Evolutionary conservation across 1,139 yeast genomes (phyloP).

Genomic region (Kodamaea anthophila): DNA sequence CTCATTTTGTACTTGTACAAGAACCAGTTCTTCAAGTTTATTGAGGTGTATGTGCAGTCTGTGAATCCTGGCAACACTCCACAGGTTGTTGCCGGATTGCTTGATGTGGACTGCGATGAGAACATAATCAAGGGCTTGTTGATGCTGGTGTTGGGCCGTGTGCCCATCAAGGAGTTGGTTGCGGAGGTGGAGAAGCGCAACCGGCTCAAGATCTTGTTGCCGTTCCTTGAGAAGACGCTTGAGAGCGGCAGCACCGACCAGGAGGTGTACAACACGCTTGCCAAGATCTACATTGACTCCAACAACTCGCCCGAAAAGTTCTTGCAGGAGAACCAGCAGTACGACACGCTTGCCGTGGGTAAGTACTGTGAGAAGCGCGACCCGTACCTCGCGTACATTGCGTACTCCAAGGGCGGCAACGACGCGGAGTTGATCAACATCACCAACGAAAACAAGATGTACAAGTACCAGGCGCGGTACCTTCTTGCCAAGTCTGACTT

Average conservation of each 20-base stretch:
- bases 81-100: conserved; percentile 90
- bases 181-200: conserved; percentile 95
- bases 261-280: conserved; percentile 90
- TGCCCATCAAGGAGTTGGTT: conserved; percentile 84
- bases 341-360: conserved; percentile 92
- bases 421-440: conserved; percentile 84
- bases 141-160: conserved; percentile 87
- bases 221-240: conserved; percentile 86
- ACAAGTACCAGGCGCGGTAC: conserved; percentile 96
- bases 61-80: conserved; percentile 95
- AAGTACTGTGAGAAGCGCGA: conserved; percentile 98
- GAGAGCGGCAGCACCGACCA: conserved; percentile 86
- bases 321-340: conserved; percentile 80
- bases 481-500: conserved; percentile 80
- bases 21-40: conserved; percentile 90
- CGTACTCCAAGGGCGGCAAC: conserved; percentile 91
- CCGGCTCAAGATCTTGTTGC: conserved; percentile 83
- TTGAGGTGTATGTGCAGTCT: conserved; percentile 95
- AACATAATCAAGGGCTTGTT: conserved; percentile 73
- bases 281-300: conserved; percentile 95
- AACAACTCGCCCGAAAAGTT: conserved; percentile 97
- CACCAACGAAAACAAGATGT: conserved; percentile 96
- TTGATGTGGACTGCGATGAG: conserved; percentile 98
- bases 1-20: conserved; percentile 88
- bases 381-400: conserved; percentile 95